A percentile compares a stretch with the other conserved stretches of the same genome.
Conservation (phyloP, 1,139 yeast genomes). For the Kodamaea sp. region DNA sequence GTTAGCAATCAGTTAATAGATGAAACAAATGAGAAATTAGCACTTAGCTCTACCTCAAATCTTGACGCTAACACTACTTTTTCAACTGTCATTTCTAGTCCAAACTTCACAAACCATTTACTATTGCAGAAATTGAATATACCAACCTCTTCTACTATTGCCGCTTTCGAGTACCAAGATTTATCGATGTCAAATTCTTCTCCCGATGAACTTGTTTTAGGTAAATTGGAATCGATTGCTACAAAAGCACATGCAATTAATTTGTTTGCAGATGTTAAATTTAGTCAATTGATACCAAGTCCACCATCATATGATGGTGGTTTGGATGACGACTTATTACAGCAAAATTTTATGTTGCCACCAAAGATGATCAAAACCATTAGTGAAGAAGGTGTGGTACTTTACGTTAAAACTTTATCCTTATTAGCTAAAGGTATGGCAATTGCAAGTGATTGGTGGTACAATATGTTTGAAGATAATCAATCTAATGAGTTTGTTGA, state of each 20-base stretch:
- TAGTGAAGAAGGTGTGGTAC: slow-evolving; percentile 82
- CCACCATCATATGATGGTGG: slow-evolving; percentile 57
- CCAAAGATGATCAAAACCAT: slow-evolving; percentile 56
- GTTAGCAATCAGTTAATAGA: slow-evolving; percentile 14
- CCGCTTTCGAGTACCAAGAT: slow-evolving; percentile 9
- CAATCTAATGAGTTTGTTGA: slow-evolving; percentile 12
- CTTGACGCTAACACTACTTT: slow-evolving; percentile 9
- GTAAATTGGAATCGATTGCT: slow-evolving; percentile 67
- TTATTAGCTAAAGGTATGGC: slow-evolving; percentile 83
- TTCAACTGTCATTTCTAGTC: slow-evolving; percentile 27
- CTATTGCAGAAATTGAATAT: slow-evolving; percentile 35
- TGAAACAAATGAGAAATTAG: slow-evolving; percentile 11
- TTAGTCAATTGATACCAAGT: slow-evolving; percentile 74
- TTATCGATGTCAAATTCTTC: slow-evolving; percentile 12
- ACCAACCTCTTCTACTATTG: slow-evolving; percentile 21
- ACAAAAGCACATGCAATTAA: slow-evolving; percentile 89
- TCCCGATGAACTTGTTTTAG: slow-evolving; percentile 38
- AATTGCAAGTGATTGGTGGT: slow-evolving; percentile 88
- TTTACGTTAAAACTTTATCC: slow-evolving; percentile 80
- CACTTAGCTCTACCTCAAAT: slow-evolving; percentile 1
- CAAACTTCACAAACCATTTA: slow-evolving; percentile 35
- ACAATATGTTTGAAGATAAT: slow-evolving; percentile 39
- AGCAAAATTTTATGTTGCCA: slow-evolving; percentile 48
- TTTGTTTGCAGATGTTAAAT: slow-evolving; percentile 87
- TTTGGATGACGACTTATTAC: slow-evolving; percentile 38